Evolutionary conservation across 148 eudicot genomes (phyloP).

Genomic region (Vaccinium vitisidaea): DNA sequence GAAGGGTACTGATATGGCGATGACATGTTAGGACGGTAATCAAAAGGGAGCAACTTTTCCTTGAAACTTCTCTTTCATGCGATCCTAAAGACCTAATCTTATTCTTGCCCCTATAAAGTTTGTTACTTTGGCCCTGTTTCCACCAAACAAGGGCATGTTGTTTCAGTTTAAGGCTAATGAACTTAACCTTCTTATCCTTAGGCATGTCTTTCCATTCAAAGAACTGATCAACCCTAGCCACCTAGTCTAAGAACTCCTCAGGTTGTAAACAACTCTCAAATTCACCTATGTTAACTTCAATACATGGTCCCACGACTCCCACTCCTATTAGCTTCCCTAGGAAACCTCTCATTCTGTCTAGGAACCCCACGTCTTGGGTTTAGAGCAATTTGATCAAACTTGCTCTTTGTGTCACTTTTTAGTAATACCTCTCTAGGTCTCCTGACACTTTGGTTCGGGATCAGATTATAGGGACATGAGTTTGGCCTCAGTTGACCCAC

Average conservation of each 20-base stretch:
- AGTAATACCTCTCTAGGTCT: neutral
- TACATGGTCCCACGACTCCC: neutral
- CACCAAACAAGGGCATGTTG: neutral
- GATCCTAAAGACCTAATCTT: neutral
- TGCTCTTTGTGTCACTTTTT: neutral
- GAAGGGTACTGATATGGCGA: neutral
- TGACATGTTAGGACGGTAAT: neutral
- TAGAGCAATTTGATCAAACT: neutral
- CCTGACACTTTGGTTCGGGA: too few species aligned
- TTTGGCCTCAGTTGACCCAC: too few species aligned
- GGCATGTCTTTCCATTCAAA: neutral
- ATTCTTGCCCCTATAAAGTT: neutral
- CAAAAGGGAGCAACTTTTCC: neutral
- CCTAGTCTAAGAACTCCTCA: conserved; percentile 6
- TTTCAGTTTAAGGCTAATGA: neutral
- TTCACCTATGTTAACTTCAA: neutral
- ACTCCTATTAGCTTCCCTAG: neutral
- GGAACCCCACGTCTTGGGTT: neutral
- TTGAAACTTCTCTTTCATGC: neutral
- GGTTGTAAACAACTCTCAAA: neutral
- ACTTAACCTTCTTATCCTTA: neutral
- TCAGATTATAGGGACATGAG: too few species aligned
- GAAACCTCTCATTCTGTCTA: neutral
- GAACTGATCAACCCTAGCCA: neutral
- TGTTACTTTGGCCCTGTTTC: neutral